phyloP scores from a whole-genome alignment of 352 stramenopile genomes.

The Pythium phragmitis region DNA sequence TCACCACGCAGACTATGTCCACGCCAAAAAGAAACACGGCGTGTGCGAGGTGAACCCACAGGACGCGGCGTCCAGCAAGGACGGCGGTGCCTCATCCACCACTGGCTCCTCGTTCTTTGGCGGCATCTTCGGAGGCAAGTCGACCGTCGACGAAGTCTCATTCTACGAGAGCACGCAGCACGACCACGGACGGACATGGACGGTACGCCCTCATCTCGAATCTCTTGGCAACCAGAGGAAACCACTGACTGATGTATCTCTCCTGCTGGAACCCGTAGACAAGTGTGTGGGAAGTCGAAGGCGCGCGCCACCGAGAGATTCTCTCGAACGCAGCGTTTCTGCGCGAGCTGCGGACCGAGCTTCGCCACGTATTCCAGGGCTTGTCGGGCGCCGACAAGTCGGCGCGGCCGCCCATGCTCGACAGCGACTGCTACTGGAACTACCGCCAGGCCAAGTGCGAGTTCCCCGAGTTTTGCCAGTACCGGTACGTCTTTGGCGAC shows the following conservation, averaged over 20 bases:
- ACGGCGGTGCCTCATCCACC: not conserved
- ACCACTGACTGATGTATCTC: not conserved
- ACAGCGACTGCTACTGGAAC: conserved; percentile 86
- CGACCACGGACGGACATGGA: conserved; percentile 27
- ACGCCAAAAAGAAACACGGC: conserved; percentile 41
- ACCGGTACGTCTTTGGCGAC: conserved; percentile 79
- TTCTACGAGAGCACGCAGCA: conserved; percentile 66
- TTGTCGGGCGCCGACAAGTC: conserved; percentile 21
- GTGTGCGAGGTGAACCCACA: conserved; percentile 14
- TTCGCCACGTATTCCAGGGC: conserved; percentile 58
- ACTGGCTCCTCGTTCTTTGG: conserved; percentile 47
- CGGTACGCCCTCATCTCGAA: conserved; percentile 31
- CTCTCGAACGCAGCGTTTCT: conserved; percentile 70
- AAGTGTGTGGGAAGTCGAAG: conserved; percentile 81
- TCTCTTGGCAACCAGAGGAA: not conserved
- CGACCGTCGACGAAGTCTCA: conserved; percentile 56
- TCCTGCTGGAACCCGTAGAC: conserved; percentile 34
- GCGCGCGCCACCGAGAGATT: conserved; percentile 68
- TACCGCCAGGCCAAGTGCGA: conserved; percentile 70
- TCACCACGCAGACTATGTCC: conserved; percentile 69
- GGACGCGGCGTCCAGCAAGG: not conserved
- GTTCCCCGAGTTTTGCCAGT: conserved; percentile 79
- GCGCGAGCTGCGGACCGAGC: conserved; percentile 65
- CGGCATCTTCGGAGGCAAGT: conserved; percentile 51
- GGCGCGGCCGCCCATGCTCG: conserved; percentile 58